Evolutionary conservation across 768 basidiomycete species (phyloP), one percentile per base, ranked within the genome.

Genomic region (Lentinus brumalis): DNA sequence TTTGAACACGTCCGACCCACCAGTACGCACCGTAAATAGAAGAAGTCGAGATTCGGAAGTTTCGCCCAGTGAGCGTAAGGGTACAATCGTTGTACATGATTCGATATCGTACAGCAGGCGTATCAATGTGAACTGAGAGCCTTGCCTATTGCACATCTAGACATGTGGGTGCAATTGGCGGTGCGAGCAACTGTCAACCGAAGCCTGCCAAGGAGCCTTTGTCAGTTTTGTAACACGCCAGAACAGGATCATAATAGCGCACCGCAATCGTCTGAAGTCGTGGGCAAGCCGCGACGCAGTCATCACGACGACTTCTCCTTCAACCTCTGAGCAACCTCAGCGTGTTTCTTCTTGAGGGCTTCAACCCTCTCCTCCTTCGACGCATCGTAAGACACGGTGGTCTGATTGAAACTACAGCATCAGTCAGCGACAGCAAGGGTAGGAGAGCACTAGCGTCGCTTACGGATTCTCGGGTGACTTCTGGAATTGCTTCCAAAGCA

Each of bases 401-500:
- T 79, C 74, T 96, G 94, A 73, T 96, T 96, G 79, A 91, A 96
- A 47, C 92, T 94, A 66, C 18, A 31, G 8, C 2, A 56, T 10
- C 32, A 47, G 12, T 63, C 26, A 59, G 53, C 50, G 30, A 8
- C 3, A 31, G 8, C 8, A 15, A 8, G 5, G 35, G 11, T 35
- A 11, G 18, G 5, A 3, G 16, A 2, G 29, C 41, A 18, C 1
- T 44, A 41, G 42, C n/a, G 44, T 26, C 18, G 74, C 89, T 70
- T 76, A 96, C 94, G 95, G 92, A 74, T 97, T 97, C 63, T 97
- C 95, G 0, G 94, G 92, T 1, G 92, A 88, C 74, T 97, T 98
- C 74, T 97, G 92, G 86, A 98, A 98, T 73, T 93, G 87, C 76
- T 96, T 97, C 84, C 85, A 89, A 50, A 97, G 76, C 51, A 94